These are phyloP conservation scores for Globisporangium lucens DNA, from an alignment of 352 stramenopile genomes.

Conservation along the genomic window DNA sequence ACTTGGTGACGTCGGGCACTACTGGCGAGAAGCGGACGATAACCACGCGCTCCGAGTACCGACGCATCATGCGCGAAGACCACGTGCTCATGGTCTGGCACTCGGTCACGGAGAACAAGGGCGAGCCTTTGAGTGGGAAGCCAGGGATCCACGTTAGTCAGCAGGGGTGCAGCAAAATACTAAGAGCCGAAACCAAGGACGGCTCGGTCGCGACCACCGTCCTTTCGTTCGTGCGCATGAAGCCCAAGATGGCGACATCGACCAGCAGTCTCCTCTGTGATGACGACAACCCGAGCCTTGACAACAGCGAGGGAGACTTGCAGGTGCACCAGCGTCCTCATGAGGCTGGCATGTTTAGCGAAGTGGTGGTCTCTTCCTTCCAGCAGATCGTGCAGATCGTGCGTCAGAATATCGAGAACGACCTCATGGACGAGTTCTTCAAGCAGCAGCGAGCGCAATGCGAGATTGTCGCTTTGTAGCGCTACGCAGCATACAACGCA, in stretches of 20 bases:
- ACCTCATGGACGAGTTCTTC: slow-evolving; percentile 15
- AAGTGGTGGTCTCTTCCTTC: slow-evolving; percentile 4
- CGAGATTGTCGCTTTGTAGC: neutral
- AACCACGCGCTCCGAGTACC: slow-evolving; percentile 2
- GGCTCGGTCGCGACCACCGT: neutral
- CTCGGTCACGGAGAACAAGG: slow-evolving; percentile 2
- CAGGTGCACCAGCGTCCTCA: neutral
- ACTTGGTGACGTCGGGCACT: neutral
- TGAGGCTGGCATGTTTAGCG: neutral
- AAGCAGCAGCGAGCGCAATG: neutral
- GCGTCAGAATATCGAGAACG: slow-evolving; percentile 12
- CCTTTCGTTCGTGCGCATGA: slow-evolving; percentile 5
- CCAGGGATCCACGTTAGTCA: neutral
- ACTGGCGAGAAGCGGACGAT: neutral
- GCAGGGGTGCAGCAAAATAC: neutral
- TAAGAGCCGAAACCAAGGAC: neutral
- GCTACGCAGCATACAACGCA: neutral
- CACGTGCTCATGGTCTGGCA: slow-evolving; percentile 11
- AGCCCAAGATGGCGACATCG: neutral
- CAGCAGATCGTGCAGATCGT: slow-evolving; percentile 1
- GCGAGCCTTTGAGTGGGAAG: neutral
- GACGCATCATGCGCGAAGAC: neutral
- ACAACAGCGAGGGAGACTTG: neutral
- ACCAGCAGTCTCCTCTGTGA: neutral
- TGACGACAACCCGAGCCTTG: neutral